Conservation (phyloP, 176 grass and related monocot species). For the Cenchrus americanus region DNA sequence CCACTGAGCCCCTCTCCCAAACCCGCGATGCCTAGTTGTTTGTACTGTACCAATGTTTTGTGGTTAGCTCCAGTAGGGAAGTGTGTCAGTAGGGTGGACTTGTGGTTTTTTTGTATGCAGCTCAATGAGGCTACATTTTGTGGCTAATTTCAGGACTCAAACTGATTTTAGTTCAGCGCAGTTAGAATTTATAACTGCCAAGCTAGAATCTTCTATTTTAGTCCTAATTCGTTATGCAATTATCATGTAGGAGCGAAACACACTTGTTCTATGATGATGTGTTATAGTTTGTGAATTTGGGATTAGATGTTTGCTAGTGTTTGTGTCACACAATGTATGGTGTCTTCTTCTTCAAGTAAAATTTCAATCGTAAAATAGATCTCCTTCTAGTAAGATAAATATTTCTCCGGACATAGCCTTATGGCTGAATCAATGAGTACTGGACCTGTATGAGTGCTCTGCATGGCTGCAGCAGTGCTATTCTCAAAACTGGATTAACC, state of each 20-base stretch:
- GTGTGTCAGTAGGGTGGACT: neutral
- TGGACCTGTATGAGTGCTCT: neutral
- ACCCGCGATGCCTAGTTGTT: neutral
- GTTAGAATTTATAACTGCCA: neutral
- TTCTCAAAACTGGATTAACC: neutral
- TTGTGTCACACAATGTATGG: neutral
- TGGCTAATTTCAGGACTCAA: neutral
- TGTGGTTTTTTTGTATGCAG: neutral
- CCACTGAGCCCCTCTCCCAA: constrained; percentile 13
- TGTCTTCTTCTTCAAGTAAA: neutral
- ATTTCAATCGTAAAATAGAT: neutral
- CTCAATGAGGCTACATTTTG: neutral
- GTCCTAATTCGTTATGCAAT: neutral
- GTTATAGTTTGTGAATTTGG: neutral
- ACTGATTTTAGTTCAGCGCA: neutral
- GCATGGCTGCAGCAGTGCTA: neutral
- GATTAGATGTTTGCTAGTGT: neutral
- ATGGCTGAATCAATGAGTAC: neutral
- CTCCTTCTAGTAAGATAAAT: neutral
- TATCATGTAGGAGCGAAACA: neutral
- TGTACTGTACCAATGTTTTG: neutral
- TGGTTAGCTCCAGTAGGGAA: neutral
- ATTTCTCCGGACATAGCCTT: neutral
- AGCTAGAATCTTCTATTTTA: neutral
- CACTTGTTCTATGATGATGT: neutral